Evolutionary conservation across 1,139 yeast genomes (phyloP), one percentile per base, ranked within the genome.

Genomic region (Hansenula sp.): DNA sequence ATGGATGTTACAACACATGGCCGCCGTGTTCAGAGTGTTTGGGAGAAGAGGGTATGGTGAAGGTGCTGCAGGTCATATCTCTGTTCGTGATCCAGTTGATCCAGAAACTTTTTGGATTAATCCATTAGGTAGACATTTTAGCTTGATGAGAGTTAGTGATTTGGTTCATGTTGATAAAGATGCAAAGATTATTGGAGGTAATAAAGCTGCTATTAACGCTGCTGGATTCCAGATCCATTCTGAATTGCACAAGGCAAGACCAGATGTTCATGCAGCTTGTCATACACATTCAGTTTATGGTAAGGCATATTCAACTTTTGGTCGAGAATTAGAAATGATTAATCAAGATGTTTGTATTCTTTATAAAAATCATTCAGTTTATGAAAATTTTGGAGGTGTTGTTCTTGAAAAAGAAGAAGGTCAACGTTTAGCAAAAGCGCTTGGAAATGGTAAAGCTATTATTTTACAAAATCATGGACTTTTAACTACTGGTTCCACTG

Each of bases 221-320:
- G 94, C 95, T 2, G 95, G 95, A 0, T 85, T 84, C 65, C 77
- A 79, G 45, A 85, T 85, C 61, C 95, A 85, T 55, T 77, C 85
- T 1, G 89, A 86, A 16, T 59, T 85, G 29, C 95, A 85, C 64
- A 73, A 71, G 56, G 84, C 87, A 8, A 72, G 94, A 45, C 92
- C 90, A 2, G 90, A 85, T 51, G 82, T 85, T 17, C 68, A 78
- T 52, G 92, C 94, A 19, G 94, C 94, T 3, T 82, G 92, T 56
- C 95, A 85, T 60, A 74, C 89, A 9, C 95, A 85, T 53, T 81
- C 90, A 3, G 65, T 73, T 27, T 74, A 77, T 56, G 95, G 95
- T 39, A 82, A 82, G 57, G 84, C 95, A 0, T 85, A 77, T 63
- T 75, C 87, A 11, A 69, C 84, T 0, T 79, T 84, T 55, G 92